Evolutionary conservation across 106 monocot species (phyloP), one percentile per base, ranked within the genome.

Genomic region (Agapanthus africanus): DNA sequence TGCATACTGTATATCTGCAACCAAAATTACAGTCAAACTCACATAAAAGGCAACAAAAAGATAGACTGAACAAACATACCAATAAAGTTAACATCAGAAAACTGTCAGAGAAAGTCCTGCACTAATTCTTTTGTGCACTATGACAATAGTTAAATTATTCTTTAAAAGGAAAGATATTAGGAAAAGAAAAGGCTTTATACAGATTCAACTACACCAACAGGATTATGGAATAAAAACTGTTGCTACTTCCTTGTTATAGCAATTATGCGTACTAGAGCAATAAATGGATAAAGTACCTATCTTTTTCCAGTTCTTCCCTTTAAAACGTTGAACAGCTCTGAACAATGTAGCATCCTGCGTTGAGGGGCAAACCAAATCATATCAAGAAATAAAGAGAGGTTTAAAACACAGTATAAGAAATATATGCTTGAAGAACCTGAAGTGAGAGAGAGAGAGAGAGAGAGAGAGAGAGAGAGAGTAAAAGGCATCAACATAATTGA

Each of bases 241-340:
- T 30, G 51, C 14, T 56, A 30, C 26, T 30, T 56, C 26, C 9
- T 28, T 56, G 28, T 56, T 56, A 30, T 13, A 56, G 56, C 9
- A 56, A 30, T 28, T 56, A 56, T 26, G 30, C 30, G 56, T 56
- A n/a, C n/a, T n/a, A n/a, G n/a, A 50, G 4, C 1, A 40, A 18
- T 34, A 5, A 68, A 2, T n/a, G 0, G 19, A 41, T 32, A 11
- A 59, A n/a, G 23, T 83, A 94, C 94, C 90, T 70, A 94, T 94
- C 71, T 90, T 90, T 65, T 94, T 94, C 94, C 90, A 94, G 40
- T 85, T 90, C 71, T 81, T 90, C 16, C 87, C 94, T 59, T 87
- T 76, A 32, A 69, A 87, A 8, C 54, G 54, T 44, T 87, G 71
- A 27, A 94, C 90, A 23, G 85, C 85, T 70, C 62, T 78, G 68